Conservation (phyloP, 2,329 filamentous ascomycete species). For the Scytalidium lignicola region DNA sequence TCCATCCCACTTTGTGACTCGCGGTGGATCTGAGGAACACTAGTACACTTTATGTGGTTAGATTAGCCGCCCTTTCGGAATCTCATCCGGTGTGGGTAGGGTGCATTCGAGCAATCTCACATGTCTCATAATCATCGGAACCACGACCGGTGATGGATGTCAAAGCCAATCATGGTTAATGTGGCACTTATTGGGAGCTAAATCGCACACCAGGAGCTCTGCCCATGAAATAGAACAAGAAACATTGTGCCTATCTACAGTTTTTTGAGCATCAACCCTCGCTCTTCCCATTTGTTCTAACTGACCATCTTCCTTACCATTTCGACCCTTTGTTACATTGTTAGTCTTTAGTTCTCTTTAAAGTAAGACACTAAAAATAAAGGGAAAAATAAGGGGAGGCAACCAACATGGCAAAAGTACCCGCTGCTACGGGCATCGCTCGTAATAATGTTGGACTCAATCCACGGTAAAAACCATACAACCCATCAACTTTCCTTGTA, state of each 20-base stretch:
- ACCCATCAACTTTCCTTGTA: constrained; percentile 72
- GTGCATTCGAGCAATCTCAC: background rate
- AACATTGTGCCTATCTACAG: too few species aligned
- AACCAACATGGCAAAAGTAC: constrained; percentile 81
- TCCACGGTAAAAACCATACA: constrained; percentile 89
- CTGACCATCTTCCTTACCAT: background rate
- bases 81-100: background rate
- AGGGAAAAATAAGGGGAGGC: background rate
- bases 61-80: background rate
- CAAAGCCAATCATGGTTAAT: background rate
- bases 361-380: background rate
- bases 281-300: background rate
- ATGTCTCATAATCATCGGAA: background rate
- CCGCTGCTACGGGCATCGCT: constrained; percentile 94
- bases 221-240: too few species aligned
- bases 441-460: constrained; percentile 84
- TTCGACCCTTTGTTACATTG: background rate
- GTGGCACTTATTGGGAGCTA: too few species aligned
- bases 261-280: background rate
- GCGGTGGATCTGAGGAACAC: background rate
- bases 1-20: background rate
- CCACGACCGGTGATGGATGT: background rate
- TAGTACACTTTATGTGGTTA: background rate
- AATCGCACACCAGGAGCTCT: too few species aligned
- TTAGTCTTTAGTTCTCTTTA: background rate